A percentile compares a stretch with the other conserved stretches of the same genome.
phyloP scores from a whole-genome alignment of 768 basidiomycete species.

The Agrocybe chaxingu region DNA sequence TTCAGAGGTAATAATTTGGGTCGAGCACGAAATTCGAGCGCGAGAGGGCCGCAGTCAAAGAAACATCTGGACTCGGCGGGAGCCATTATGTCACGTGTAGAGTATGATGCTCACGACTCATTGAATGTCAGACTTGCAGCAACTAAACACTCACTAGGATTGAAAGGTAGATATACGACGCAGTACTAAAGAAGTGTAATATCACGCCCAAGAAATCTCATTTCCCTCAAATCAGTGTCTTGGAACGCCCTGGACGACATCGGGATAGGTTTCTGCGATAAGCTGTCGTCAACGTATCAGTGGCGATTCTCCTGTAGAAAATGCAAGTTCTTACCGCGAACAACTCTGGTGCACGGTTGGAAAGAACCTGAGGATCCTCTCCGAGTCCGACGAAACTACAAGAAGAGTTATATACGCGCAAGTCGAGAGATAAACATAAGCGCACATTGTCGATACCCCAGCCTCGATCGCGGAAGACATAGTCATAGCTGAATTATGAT shows the following conservation, averaged over 20 bases:
- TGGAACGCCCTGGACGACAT: slow-evolving; percentile 64
- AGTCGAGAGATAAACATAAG: not conserved
- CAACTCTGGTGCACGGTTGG: slow-evolving; percentile 66
- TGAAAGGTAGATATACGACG: too few relatives aligned
- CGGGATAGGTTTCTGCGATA: slow-evolving; percentile 66
- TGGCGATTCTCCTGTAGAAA: not conserved
- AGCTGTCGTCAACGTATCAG: slow-evolving; percentile 35
- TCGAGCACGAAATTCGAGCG: not conserved
- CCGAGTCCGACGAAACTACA: slow-evolving; percentile 77
- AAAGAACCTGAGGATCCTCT: slow-evolving; percentile 79
- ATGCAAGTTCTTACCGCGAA: slow-evolving; percentile 46
- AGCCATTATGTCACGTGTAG: too few relatives aligned
- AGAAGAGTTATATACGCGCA: not conserved
- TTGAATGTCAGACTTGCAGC: too few relatives aligned
- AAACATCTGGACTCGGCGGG: too few relatives aligned
- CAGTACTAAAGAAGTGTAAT: not conserved
- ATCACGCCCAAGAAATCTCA: not conserved
- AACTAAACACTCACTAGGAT: too few relatives aligned
- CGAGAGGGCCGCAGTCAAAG: too few relatives aligned
- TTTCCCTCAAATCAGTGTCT: slow-evolving; percentile 11
- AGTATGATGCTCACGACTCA: too few relatives aligned
- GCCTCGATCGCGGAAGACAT: slow-evolving; percentile 76
- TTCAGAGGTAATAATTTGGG: not conserved
- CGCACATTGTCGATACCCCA: slow-evolving; percentile 83
- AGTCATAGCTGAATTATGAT: slow-evolving; percentile 48